Evolutionary conservation across 164 flowering plant species (phyloP).

Genomic region (Brasenia schreberi): DNA sequence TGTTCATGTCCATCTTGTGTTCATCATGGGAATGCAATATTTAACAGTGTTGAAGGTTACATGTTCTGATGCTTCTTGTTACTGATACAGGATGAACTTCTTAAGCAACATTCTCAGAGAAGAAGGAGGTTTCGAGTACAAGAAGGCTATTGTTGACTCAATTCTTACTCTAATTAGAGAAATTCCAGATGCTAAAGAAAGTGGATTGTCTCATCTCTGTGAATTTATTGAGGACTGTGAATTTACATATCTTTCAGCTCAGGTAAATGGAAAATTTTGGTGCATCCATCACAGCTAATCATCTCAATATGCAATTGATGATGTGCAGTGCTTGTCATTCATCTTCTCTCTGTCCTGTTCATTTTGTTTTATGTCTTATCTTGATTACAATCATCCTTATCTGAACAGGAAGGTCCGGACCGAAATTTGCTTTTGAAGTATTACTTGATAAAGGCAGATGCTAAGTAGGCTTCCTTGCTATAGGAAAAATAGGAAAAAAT

Average conservation of each 20-base stretch:
- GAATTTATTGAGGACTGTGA: conserved; percentile 99
- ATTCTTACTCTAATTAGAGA: conserved; percentile 92
- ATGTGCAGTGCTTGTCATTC: background rate
- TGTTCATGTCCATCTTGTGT: background rate
- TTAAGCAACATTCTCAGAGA: conserved; percentile 92
- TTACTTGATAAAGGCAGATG: too few relatives aligned
- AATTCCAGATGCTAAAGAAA: conserved; percentile 96
- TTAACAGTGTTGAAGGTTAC: background rate
- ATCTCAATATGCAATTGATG: background rate
- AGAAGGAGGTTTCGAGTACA: conserved; percentile 99
- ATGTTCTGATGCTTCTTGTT: background rate
- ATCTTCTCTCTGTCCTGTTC: too few relatives aligned
- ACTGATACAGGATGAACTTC: conserved; percentile 74
- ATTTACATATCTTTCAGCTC: conserved; percentile 94
- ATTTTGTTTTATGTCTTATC: too few relatives aligned
- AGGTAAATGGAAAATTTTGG: conserved; percentile 33
- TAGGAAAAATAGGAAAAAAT: too few relatives aligned
- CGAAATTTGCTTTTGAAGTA: too few relatives aligned
- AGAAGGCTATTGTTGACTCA: conserved; percentile 94
- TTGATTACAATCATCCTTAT: too few relatives aligned
- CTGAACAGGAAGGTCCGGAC: too few relatives aligned
- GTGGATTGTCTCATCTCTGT: conserved; percentile 93
- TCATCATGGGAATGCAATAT: background rate
- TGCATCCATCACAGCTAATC: background rate
- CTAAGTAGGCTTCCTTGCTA: too few relatives aligned